Base-by-base conservation (phyloP, 1,139 yeast genomes). In the Arxiozyma heterogenica region DNA sequence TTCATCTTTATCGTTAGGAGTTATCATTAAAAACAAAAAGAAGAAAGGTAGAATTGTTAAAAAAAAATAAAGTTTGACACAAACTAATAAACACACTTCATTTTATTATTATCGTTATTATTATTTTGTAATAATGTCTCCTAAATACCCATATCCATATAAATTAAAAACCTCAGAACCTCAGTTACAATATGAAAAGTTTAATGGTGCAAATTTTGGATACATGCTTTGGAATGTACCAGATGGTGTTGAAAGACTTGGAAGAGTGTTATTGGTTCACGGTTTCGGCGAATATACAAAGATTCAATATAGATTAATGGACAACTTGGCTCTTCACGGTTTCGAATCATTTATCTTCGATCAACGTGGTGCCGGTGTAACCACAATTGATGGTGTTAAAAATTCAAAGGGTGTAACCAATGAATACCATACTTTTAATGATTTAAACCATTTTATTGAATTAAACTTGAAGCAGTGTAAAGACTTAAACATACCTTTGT, bases 331-430 rank as follows among this genome's bases (percentile, higher is more conserved):
- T 1, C 67, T 66, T 38, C 61, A 65, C 4, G 97, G 97, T 1
- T 86, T 80, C 67, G 95, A 87, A 61, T 78, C 83, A 2, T 83
- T 84, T 64, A 80, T 80, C 61, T 91, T 82, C 67, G 96, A 88
- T 66, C 96, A 89, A 71, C 79, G 97, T 61, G 98, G 98, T 1
- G 83, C 91, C 12, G 97, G 96, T 5, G 78, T 76, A 53, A 86
- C 96, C 0, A 79, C 85, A 0, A 79, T 80, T 0, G 81, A 81
- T 20, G 49, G 49, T 5, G 21, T 46, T n/a, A 21, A 23, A 38
- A 75, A 77, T 51, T 72, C 73, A 5, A 75, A 76, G 53, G 97
- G 96, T 11, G 67, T 72, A 51, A 84, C 94, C 4, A 77, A 83
- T 65, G 96, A 90, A 61, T 64, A 63, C 54, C 78, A 77, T 58